Conservation (phyloP, 2,329 filamentous ascomycete species). For the Cordyceps cateniannulata region DNA sequence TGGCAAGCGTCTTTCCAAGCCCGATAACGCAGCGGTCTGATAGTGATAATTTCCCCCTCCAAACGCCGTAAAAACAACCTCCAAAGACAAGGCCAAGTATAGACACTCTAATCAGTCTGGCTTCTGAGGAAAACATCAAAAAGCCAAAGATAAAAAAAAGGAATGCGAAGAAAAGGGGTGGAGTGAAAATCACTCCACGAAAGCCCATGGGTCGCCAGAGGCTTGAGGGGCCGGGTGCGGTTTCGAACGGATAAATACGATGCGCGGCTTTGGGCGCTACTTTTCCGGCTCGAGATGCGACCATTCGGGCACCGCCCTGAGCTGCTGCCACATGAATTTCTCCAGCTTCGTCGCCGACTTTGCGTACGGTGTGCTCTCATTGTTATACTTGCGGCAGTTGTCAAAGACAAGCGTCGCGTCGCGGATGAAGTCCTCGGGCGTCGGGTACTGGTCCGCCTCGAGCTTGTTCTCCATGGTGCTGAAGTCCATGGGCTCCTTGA, state of each 20-base stretch:
- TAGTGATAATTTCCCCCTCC: too few relatives aligned
- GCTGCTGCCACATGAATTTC: conserved; percentile 92
- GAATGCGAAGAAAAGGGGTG: neutral
- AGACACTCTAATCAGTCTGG: neutral
- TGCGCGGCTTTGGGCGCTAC: conserved; percentile 19
- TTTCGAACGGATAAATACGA: too few relatives aligned
- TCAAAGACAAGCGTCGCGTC: conserved; percentile 87
- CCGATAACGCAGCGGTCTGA: too few relatives aligned
- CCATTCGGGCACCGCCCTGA: conserved; percentile 91
- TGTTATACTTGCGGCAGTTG: conserved; percentile 95
- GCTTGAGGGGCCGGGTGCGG: too few relatives aligned
- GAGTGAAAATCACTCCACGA: too few relatives aligned
- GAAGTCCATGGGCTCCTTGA: conserved; percentile 95
- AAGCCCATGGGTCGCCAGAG: too few relatives aligned
- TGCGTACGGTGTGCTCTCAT: conserved; percentile 88
- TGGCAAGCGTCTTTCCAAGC: too few relatives aligned
- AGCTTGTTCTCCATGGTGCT: conserved; percentile 94
- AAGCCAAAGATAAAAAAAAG: neutral
- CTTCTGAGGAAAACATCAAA: neutral
- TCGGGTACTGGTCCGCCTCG: conserved; percentile 85
- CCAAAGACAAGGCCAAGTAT: neutral
- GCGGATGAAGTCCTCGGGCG: conserved; percentile 84
- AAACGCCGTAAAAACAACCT: neutral
- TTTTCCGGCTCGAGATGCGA: conserved; percentile 52
- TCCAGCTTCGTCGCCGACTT: conserved; percentile 91